A percentile compares a stretch with the other conserved stretches of the same genome.
phyloP scores from a whole-genome alignment of 805 yeast genomes.

The Lipomyces spencermartinsiae region DNA sequence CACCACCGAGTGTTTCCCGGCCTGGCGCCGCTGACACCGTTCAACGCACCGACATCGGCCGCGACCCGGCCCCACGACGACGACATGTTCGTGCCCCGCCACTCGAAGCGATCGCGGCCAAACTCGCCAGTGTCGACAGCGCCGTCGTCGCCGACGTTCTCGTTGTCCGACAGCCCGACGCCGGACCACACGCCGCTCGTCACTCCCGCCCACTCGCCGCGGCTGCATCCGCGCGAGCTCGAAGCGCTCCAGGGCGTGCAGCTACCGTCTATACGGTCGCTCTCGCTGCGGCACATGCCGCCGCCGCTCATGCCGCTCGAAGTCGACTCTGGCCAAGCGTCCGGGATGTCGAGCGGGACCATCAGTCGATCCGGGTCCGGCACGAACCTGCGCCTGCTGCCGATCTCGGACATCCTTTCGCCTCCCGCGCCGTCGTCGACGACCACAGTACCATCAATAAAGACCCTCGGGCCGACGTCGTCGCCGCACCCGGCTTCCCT shows the following conservation, averaged over 20 bases:
- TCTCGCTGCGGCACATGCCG: slow-evolving; percentile 43
- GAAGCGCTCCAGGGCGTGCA: slow-evolving; percentile 45
- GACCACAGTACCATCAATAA: slow-evolving; percentile 9
- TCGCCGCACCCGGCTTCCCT: slow-evolving; percentile 4
- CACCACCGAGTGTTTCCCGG: slow-evolving; percentile 30
- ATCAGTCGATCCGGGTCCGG: slow-evolving; percentile 23
- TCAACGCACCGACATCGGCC: slow-evolving; percentile 39
- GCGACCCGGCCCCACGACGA: slow-evolving; percentile 40
- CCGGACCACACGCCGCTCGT: slow-evolving; percentile 53
- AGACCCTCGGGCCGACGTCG: slow-evolving; percentile 12
- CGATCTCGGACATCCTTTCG: slow-evolving; percentile 29
- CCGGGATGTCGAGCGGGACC: slow-evolving; percentile 6
- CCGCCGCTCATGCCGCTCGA: slow-evolving; percentile 39
- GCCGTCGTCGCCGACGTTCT: slow-evolving; percentile 51
- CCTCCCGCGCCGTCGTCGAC: background rate
- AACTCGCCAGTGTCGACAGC: slow-evolving; percentile 53
- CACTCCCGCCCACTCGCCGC: slow-evolving; percentile 55
- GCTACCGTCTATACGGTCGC: slow-evolving; percentile 49
- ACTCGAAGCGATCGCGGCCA: slow-evolving; percentile 50
- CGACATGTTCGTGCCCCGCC: slow-evolving; percentile 40
- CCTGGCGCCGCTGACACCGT: slow-evolving; percentile 33
- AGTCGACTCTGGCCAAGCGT: slow-evolving; percentile 17
- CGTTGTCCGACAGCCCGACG: slow-evolving; percentile 48
- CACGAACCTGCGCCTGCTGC: slow-evolving; percentile 31
- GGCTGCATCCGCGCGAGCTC: slow-evolving; percentile 49